These are phyloP conservation scores for Arxiozyma slooffiae DNA, from an alignment of 1,139 yeast species.

Conservation along the genomic window DNA sequence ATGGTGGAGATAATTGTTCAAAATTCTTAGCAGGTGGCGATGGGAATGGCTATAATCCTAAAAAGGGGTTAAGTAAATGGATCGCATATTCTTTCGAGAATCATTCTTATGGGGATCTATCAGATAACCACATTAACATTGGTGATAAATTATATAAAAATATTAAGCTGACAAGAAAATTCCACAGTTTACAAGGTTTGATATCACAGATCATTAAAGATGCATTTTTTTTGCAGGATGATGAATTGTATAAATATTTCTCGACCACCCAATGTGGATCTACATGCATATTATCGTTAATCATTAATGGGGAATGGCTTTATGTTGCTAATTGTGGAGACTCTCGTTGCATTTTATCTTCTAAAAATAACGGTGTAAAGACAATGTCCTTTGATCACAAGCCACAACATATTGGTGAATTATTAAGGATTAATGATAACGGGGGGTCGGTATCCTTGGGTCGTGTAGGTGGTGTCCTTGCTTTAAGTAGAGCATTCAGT, in stretches of 20 bases:
- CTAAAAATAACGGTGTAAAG: constrained; percentile 36
- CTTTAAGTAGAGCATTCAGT: constrained; percentile 68
- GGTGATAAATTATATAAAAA: constrained; percentile 7
- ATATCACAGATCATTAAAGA: constrained; percentile 38
- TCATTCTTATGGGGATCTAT: constrained; percentile 23
- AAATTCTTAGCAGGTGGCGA: constrained; percentile 34
- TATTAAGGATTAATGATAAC: constrained; percentile 60
- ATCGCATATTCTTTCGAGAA: constrained; percentile 24
- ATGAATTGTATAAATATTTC: constrained; percentile 38
- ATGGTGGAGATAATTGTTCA: constrained; percentile 61
- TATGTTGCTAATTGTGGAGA: constrained; percentile 69
- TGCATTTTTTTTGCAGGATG: constrained; percentile 49
- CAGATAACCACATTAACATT: constrained; percentile 3
- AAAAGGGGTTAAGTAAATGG: constrained; percentile 26
- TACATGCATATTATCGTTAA: constrained; percentile 51
- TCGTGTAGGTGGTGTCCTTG: constrained; percentile 64
- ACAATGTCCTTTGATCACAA: constrained; percentile 66
- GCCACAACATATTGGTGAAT: constrained; percentile 66
- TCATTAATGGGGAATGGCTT: constrained; percentile 38
- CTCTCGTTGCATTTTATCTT: constrained; percentile 54
- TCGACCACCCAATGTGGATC: constrained; percentile 50
- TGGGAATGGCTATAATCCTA: constrained; percentile 7
- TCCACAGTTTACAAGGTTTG: constrained; percentile 32
- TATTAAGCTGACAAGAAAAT: constrained; percentile 14
- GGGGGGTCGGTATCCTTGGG: constrained; percentile 63